Base-by-base conservation (phyloP, 2,329 filamentous ascomycete genomes). In the Epichloe sp. region DNA sequence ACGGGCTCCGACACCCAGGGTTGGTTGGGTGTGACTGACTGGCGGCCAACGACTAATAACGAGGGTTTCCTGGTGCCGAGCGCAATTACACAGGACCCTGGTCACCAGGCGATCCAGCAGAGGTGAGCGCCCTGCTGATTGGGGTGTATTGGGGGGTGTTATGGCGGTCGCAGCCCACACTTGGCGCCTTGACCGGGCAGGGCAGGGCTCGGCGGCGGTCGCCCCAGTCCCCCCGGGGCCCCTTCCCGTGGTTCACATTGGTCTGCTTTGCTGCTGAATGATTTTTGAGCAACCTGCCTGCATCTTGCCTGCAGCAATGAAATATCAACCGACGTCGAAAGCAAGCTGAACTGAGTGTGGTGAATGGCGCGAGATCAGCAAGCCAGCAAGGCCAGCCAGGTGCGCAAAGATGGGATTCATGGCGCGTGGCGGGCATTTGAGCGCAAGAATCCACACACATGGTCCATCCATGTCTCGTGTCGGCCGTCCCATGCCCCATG, bases 41-140 rank as follows among this genome's bases (percentile, higher is more conserved):
- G 47, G 49, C 37, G 43, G 36, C 49, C 49, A 35, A 46, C 35
- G 34, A 41, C 26, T 31, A 10, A 31, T 31, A 31, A 31, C 26
- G 8, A 31, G 43, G 42, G 36, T 50, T 50, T 46, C 49, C 43
- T 50, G 38, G 37, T 36, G 49, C 50, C 46, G 45, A 52, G 42
- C 38, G 50, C 46, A 48, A 48, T 52, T 51, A 38, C 45, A 48
- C 44, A 48, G 38, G 40, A 48, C 49, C 46, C 46, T 42, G 42
- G 51, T 52, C 51, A 47, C 38, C 26, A 31, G 47, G 47, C 47
- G 51, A 50, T 52, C n/a, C 37, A 47, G 47, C 19, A 36, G 36
- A 14, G 12, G 36, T 14, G 36, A 2, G 43, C 47, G 47, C 47
- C 43, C 47, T 50, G 47, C 51, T 49, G 51, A 53, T 53, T 53